A percentile compares a stretch with the other conserved stretches of the same genome.
These are phyloP conservation scores for Apiospora rasikravindrae DNA, from an alignment of 2,329 filamentous ascomycete species.

Conservation along the genomic window DNA sequence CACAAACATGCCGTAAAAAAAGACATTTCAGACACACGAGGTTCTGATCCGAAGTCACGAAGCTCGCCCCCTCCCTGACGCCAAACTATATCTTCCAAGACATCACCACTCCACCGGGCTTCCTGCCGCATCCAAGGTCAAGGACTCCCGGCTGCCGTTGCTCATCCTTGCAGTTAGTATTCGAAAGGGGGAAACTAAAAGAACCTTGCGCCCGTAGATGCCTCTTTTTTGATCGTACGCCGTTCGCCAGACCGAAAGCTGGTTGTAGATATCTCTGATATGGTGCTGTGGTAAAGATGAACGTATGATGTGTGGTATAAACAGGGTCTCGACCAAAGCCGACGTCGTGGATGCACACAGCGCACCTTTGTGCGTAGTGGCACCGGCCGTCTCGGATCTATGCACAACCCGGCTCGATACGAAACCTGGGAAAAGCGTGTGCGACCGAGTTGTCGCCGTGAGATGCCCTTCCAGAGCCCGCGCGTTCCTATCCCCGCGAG, in stretches of 20 bases:
- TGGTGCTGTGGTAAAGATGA: conserved; percentile 36
- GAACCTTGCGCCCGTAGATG: conserved; percentile 28
- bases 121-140: neutral
- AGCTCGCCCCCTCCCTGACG: conserved; percentile 7
- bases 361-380: neutral
- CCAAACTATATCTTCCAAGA: conserved; percentile 9
- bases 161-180: conserved; percentile 6
- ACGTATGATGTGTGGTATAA: conserved; percentile 33
- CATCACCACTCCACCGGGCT: conserved; percentile 2
- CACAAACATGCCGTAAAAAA: conserved; percentile 16
- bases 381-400: neutral
- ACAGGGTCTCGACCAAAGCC: conserved; percentile 22
- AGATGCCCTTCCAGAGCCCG: conserved; percentile 1
- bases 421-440: neutral
- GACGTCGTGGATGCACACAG: neutral
- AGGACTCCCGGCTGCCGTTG: neutral
- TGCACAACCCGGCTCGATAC: conserved; percentile 14
- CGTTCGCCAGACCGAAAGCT: conserved; percentile 46
- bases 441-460: neutral
- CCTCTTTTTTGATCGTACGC: conserved; percentile 45
- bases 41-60: conserved; percentile 8
- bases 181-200: neutral
- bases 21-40: conserved; percentile 7
- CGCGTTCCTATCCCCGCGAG: neutral
- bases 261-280: conserved; percentile 33